Percentiles rank a stretch among this genome's conserved stretches.
Evolutionary conservation across 2,329 filamentous ascomycete genomes (phyloP).

Genomic region (Fulvia fulva): DNA sequence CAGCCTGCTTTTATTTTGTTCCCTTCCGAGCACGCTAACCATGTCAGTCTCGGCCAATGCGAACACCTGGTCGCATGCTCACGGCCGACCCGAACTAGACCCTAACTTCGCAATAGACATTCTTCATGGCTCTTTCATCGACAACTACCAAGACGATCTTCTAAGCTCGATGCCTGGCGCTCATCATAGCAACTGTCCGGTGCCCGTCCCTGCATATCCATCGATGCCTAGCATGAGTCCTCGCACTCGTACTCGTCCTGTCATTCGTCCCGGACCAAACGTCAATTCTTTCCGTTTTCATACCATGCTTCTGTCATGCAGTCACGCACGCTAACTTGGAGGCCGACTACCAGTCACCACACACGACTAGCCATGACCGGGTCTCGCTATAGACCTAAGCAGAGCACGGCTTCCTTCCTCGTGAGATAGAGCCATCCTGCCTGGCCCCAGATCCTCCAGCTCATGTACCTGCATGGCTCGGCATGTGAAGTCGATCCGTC

Average conservation of each 20-base stretch:
- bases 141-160: constrained; percentile 7
- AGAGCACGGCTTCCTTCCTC: constrained; percentile 1
- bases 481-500: constrained; percentile 5
- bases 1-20: constrained; percentile 14
- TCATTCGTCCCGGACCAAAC: constrained; percentile 6
- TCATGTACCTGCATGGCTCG: constrained; percentile 18
- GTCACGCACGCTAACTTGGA: constrained; percentile 5
- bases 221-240: not conserved
- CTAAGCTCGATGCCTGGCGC: constrained; percentile 13
- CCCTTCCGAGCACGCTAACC: constrained; percentile 9
- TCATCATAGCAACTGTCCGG: not conserved
- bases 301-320: not conserved
- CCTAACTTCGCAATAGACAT: not conserved
- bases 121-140: not conserved
- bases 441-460: constrained; percentile 6
- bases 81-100: constrained; percentile 2
- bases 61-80: constrained; percentile 6
- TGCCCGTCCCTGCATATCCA: constrained; percentile 10
- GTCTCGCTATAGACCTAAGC: not conserved
- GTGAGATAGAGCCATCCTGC: constrained; percentile 7
- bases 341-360: constrained; percentile 4
- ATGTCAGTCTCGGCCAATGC: constrained; percentile 11
- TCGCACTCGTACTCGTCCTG: not conserved
- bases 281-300: constrained; percentile 10
- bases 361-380: constrained; percentile 2